Conservation (phyloP, 495 filamentous ascomycete genomes). For the Xylaria flabelliformis region DNA sequence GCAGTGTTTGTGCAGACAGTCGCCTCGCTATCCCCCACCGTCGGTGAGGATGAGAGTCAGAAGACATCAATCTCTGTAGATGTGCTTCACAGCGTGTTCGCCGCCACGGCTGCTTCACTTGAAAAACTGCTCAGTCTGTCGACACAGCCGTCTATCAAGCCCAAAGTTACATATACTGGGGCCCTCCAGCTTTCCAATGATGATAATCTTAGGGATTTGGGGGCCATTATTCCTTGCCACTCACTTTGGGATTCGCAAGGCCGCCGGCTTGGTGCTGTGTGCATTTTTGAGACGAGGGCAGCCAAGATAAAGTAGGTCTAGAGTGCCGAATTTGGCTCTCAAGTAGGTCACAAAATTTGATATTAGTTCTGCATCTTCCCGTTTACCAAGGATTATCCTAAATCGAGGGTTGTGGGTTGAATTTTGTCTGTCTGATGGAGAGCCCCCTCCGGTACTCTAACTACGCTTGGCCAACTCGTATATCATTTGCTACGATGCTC, state of each 20-base stretch:
- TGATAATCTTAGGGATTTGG: constrained; percentile 20
- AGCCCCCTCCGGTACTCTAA: not conserved
- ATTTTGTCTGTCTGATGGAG: not conserved
- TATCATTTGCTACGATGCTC: not conserved
- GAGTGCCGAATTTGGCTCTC: not conserved
- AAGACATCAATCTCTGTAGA: not conserved
- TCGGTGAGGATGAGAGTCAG: constrained; percentile 4
- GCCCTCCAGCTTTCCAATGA: not conserved
- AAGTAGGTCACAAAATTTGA: not conserved
- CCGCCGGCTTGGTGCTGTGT: constrained; percentile 32
- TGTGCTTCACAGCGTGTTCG: constrained; percentile 14
- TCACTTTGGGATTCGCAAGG: constrained; percentile 41
- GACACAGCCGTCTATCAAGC: not conserved
- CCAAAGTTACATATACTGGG: constrained; percentile 36
- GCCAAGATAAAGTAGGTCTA: not conserved
- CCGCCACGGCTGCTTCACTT: not conserved
- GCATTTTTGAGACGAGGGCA: constrained; percentile 35
- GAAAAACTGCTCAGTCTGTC: not conserved
- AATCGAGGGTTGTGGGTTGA: not conserved
- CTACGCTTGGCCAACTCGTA: not conserved
- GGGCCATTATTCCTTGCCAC: constrained; percentile 36
- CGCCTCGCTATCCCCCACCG: not conserved
- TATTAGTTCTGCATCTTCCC: not conserved
- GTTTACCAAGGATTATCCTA: not conserved
- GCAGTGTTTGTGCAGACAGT: constrained; percentile 37